A percentile compares a stretch with the other conserved stretches of the same genome.
These are phyloP conservation scores for Macrolepiota albuminosa DNA, from an alignment of 768 basidiomycete genomes.

Conservation along the genomic window DNA sequence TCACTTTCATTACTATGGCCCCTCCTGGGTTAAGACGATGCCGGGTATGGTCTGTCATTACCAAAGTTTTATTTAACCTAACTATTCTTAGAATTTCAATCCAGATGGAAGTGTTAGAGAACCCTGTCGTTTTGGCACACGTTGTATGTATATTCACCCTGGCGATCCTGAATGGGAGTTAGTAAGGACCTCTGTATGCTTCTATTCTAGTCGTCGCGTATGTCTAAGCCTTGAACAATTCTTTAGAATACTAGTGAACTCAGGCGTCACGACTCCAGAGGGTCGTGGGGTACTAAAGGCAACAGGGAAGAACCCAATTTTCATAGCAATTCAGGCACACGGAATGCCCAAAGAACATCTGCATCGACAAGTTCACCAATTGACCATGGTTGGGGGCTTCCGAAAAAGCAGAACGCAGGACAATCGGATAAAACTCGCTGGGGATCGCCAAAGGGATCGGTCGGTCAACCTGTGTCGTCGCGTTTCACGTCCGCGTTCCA, in stretches of 20 bases:
- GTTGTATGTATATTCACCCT: constrained; percentile 23
- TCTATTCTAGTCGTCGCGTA: not conserved
- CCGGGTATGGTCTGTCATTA: constrained; percentile 7
- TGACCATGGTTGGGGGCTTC: constrained; percentile 7
- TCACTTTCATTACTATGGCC: not conserved
- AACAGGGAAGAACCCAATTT: not conserved
- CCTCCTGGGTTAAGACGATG: constrained; percentile 8
- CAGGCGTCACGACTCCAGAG: not conserved
- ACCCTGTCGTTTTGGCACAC: constrained; percentile 10
- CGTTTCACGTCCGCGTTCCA: not conserved
- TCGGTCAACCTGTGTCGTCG: not conserved
- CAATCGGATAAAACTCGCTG: constrained; percentile 1
- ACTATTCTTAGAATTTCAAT: constrained; percentile 17
- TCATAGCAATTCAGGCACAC: not conserved
- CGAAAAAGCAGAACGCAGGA: not conserved
- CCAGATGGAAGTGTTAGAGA: constrained; percentile 16
- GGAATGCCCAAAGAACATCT: not conserved
- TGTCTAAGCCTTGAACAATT: not conserved
- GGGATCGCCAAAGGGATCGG: constrained; percentile 1
- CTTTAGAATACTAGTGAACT: not conserved
- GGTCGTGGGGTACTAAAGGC: not conserved
- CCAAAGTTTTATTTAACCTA: not conserved
- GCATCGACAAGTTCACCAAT: not conserved
- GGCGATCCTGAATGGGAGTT: constrained; percentile 17
- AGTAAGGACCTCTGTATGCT: constrained; percentile 9